phyloP scores from a whole-genome alignment of 2,329 filamentous ascomycete genomes.

The Hirsutella minnesotensis region DNA sequence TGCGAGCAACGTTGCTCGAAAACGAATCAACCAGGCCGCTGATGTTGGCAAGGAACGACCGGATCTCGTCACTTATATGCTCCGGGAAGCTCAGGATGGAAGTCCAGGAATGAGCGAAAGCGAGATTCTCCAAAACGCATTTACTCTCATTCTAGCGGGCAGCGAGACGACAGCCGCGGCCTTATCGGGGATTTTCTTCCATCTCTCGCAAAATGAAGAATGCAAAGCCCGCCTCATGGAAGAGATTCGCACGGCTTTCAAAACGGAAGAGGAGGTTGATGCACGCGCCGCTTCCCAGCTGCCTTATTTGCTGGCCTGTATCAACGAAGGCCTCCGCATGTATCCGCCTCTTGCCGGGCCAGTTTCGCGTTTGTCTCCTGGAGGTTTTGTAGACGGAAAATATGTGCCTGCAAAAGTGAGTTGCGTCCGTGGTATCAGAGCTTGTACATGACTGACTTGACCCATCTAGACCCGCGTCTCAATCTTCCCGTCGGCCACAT shows the following conservation, averaged over 20 bases:
- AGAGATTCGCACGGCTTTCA: slow-evolving; percentile 23
- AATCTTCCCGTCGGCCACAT: slow-evolving; percentile 30
- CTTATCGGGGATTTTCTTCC: slow-evolving; percentile 16
- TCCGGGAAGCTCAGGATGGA: slow-evolving; percentile 16
- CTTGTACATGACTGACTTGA: not conserved
- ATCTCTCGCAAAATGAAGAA: slow-evolving; percentile 17
- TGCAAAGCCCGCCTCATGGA: slow-evolving; percentile 16
- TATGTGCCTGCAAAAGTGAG: slow-evolving; percentile 23
- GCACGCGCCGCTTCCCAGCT: slow-evolving; percentile 15
- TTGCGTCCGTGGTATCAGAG: not conserved
- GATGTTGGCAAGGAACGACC: not conserved
- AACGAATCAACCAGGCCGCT: not conserved
- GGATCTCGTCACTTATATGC: slow-evolving; percentile 15
- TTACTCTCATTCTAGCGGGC: slow-evolving; percentile 15
- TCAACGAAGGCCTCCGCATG: slow-evolving; percentile 30
- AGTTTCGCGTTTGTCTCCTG: slow-evolving; percentile 17
- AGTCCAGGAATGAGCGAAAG: slow-evolving; percentile 16
- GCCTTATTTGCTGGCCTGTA: slow-evolving; percentile 24
- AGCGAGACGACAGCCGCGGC: slow-evolving; percentile 22
- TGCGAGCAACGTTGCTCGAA: too few species aligned
- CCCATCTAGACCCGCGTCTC: slow-evolving; percentile 25
- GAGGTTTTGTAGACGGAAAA: slow-evolving; percentile 18
- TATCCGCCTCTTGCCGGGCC: slow-evolving; percentile 20
- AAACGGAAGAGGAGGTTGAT: slow-evolving; percentile 22
- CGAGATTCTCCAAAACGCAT: slow-evolving; percentile 19